These are phyloP conservation scores for Ceratocystis huliohia DNA, from an alignment of 2,329 filamentous ascomycete genomes.

Conservation along the genomic window DNA sequence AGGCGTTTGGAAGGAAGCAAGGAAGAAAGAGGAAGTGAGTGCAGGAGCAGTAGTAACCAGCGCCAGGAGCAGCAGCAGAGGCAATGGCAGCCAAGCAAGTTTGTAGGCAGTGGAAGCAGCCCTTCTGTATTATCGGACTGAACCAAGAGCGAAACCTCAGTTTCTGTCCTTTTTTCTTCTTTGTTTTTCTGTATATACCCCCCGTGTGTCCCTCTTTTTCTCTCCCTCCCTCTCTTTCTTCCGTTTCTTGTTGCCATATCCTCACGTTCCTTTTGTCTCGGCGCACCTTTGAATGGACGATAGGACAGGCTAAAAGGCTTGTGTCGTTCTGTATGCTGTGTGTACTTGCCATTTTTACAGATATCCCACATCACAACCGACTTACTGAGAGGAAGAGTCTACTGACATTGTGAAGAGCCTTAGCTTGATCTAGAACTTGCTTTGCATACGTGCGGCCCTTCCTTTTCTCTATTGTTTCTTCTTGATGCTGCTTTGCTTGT, in stretches of 20 bases:
- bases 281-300: background rate
- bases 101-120: background rate
- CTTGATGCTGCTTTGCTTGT: background rate
- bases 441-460: background rate
- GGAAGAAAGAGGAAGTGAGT: background rate
- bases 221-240: background rate
- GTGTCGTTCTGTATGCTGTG: background rate
- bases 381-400: too few relatives aligned
- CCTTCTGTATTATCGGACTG: background rate
- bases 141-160: slow-evolving; percentile 6
- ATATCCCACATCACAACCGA: background rate
- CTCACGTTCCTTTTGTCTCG: slow-evolving; percentile 4
- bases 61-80: background rate
- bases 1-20: slow-evolving; percentile 5
- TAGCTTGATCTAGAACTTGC: background rate
- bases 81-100: background rate
- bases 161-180: background rate
- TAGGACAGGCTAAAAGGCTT: background rate
- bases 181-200: slow-evolving; percentile 6
- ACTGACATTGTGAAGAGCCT: background rate
- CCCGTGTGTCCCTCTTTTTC: slow-evolving; percentile 3
- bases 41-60: background rate
- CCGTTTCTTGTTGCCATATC: background rate
- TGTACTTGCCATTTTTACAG: slow-evolving; percentile 1
- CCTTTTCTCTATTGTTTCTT: background rate